These are phyloP conservation scores for Clathrospora elynae DNA, from an alignment of 2,329 filamentous ascomycete genomes.

Conservation along the genomic window DNA sequence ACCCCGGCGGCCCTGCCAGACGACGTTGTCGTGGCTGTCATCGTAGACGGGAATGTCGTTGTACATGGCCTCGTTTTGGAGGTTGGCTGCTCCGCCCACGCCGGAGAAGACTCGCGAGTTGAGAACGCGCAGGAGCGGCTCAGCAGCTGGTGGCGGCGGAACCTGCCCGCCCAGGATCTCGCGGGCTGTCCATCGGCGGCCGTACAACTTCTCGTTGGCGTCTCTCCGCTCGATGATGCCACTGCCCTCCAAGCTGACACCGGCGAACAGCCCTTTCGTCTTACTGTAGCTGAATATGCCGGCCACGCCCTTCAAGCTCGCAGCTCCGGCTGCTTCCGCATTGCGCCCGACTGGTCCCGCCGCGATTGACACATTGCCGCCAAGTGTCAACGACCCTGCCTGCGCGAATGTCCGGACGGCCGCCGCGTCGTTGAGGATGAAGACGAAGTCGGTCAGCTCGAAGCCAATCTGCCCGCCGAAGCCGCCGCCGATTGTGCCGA, in stretches of 20 bases:
- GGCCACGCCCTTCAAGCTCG: conserved; percentile 84
- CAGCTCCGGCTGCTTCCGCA: conserved; percentile 92
- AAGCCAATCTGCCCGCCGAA: conserved; percentile 87
- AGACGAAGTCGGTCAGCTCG: conserved; percentile 92
- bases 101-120: conserved; percentile 85
- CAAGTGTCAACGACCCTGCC: conserved; percentile 85
- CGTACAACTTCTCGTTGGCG: conserved; percentile 96
- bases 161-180: conserved; percentile 82
- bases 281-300: conserved; percentile 97
- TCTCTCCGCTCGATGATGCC: conserved; percentile 93
- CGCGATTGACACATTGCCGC: conserved; percentile 94
- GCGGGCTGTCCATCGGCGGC: conserved; percentile 76
- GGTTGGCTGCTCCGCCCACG: conserved; percentile 49
- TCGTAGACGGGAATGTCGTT: conserved; percentile 93
- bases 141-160: conserved; percentile 77
- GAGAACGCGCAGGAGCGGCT: conserved; percentile 81
- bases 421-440: conserved; percentile 89
- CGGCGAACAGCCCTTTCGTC: conserved; percentile 95
- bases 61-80: conserved; percentile 59
- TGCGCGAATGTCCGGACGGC: conserved; percentile 96
- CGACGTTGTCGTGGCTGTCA: conserved; percentile 77
- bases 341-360: conserved; percentile 93
- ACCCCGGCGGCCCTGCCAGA: conserved; percentile 79
- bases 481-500: conserved; percentile 78
- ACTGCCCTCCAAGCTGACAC: conserved; percentile 90